Base-by-base conservation (phyloP, 2,329 filamentous ascomycete species). In the Beauveria australis region DNA sequence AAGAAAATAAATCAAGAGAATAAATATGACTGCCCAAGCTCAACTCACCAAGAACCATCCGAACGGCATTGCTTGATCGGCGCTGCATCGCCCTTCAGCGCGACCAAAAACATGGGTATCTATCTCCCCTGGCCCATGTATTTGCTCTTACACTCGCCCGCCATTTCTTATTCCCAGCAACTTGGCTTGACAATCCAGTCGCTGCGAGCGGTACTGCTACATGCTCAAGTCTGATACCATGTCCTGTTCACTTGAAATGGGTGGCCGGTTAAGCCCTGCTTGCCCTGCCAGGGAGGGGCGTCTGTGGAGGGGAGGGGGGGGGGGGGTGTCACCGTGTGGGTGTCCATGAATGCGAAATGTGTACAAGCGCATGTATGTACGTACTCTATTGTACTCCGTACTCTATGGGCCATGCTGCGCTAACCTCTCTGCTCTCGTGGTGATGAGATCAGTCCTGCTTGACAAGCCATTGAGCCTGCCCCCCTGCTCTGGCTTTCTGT, bases 361-460 rank as follows among this genome's bases (percentile, higher is more conserved):
- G 53, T 37, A 40, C 28, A 47, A 47, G 28, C 43, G 28, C 30
- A 51, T 41, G 47, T n/a, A 52, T 24, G 26, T 33, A 51, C 40
- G 57, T 59, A 59, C 48, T 59, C 40, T 33, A 44, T 43, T 52
- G 49, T 59, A 59, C 57, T 59, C 47, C 40, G 54, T 37, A 47
- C 22, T 10, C 22, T 43, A 59, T 51, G 55, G 54, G 16, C 43
- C 46, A 51, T 52, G 40, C 33, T 52, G 57, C 57, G 57, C 57
- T 61, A 61, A 51, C 59, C 43, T 26, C 59, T 53, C 44, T 61
- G 40, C 47, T 28, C 44, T 46, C n/a, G 43, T 57, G 47, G 53
- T 57, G 60, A 61, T 61, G 53, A 56, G 53, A 61, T 57, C 59
- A 61, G 53, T 61, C 26, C 53, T 61, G 41, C 46, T 57, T 30